Evolutionary conservation across 148 eudicot species (phyloP).

Genomic region (Bassia scoparia): DNA sequence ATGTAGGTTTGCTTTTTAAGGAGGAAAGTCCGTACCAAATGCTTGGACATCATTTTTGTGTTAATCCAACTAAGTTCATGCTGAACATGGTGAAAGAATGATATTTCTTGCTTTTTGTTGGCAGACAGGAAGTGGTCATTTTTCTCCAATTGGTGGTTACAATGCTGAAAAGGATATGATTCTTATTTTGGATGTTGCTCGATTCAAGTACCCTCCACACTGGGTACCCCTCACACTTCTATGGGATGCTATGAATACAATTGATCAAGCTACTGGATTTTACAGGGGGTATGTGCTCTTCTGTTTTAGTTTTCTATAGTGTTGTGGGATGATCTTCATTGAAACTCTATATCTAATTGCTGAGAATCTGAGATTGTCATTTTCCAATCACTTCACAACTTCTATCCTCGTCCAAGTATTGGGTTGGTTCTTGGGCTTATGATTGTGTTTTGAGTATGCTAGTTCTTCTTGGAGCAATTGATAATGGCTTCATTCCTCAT

Average conservation of each 20-base stretch:
- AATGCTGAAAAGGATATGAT: conserved; percentile 48
- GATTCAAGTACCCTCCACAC: conserved; percentile 53
- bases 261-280: conserved; percentile 39
- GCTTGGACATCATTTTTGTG: not conserved
- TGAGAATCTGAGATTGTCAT: too few species aligned
- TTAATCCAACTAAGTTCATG: not conserved
- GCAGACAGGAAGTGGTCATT: conserved; percentile 55
- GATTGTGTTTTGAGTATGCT: too few species aligned
- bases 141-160: conserved; percentile 54
- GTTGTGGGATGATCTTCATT: not conserved
- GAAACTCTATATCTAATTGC: not conserved
- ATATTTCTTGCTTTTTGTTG: not conserved
- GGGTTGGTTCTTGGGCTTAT: too few species aligned
- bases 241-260: conserved; percentile 53
- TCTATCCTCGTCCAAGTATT: too few species aligned
- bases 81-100: not conserved
- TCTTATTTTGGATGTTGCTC: conserved; percentile 55
- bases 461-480: too few species aligned
- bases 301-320: not conserved
- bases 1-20: not conserved
- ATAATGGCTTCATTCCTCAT: too few species aligned
- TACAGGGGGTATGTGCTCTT: conserved; percentile 38
- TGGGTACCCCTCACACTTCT: conserved; percentile 52
- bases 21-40: not conserved
- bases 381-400: too few species aligned